Evolutionary conservation across 2,329 filamentous ascomycete species (phyloP).

Genomic region (Pseudogymnoascus sp.): DNA sequence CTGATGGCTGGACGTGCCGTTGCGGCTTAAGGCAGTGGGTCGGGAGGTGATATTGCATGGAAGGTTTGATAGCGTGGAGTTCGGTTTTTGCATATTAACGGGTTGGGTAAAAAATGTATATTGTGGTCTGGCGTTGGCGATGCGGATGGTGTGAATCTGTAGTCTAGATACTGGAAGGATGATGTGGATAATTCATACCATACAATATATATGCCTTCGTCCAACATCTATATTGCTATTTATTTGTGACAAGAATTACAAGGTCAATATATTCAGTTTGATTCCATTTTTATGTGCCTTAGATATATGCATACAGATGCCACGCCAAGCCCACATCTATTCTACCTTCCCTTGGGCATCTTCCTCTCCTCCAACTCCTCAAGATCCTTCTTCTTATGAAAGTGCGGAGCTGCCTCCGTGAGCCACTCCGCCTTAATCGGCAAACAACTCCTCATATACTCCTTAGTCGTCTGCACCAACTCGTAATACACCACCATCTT

Average conservation of each 20-base stretch:
- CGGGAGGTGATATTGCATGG: conserved; percentile 7
- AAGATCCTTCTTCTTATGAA: conserved; percentile 84
- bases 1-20: conserved; percentile 43
- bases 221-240: not conserved
- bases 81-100: conserved; percentile 9
- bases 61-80: conserved; percentile 10
- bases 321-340: not conserved
- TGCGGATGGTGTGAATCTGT: conserved; percentile 3
- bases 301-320: not conserved
- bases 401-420: conserved; percentile 85
- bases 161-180: conserved; percentile 5
- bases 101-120: conserved; percentile 9
- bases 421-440: conserved; percentile 81
- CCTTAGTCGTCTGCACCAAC: conserved; percentile 73
- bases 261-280: not conserved
- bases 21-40: not conserved
- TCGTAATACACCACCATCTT: conserved; percentile 87
- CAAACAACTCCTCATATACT: conserved; percentile 86
- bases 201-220: conserved; percentile 4
- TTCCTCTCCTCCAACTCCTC: conserved; percentile 77
- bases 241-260: not conserved
- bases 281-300: conserved; percentile 1
- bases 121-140: conserved; percentile 7
- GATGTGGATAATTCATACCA: conserved; percentile 8
- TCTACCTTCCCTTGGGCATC: conserved; percentile 45